phyloP scores from a whole-genome alignment of 805 yeast species.

The Candida oleophila region DNA sequence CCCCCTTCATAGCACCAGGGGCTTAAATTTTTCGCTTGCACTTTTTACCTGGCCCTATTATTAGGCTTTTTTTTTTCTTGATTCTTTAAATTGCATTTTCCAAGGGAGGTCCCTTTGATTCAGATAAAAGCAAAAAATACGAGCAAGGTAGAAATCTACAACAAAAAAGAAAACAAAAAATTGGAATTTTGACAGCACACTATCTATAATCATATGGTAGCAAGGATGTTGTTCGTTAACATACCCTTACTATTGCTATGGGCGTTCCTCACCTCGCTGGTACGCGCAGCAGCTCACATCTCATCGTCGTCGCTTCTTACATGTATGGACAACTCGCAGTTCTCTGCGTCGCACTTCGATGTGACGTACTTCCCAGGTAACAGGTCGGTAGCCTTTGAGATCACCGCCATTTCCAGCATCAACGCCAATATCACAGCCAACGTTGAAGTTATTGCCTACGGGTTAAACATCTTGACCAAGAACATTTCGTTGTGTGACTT shows the following conservation, averaged over 20 bases:
- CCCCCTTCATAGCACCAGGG: too few relatives aligned
- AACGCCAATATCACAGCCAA: constrained; percentile 69
- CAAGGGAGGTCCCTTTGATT: too few relatives aligned
- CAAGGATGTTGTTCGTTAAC: not conserved
- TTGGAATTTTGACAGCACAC: too few relatives aligned
- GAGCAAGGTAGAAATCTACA: too few relatives aligned
- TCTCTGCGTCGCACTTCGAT: constrained; percentile 81
- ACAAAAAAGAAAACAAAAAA: too few relatives aligned
- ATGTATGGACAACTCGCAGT: constrained; percentile 87
- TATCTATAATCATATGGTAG: too few relatives aligned
- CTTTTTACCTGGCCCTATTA: too few relatives aligned
- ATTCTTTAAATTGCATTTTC: too few relatives aligned
- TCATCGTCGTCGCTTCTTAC: constrained; percentile 74
- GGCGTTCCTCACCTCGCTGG: constrained; percentile 8
- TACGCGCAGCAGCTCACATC: constrained; percentile 26
- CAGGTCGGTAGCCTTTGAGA: constrained; percentile 58
- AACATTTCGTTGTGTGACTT: constrained; percentile 66
- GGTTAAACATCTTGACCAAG: constrained; percentile 59
- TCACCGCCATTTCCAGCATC: constrained; percentile 78
- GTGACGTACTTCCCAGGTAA: constrained; percentile 71
- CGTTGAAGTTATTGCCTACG: constrained; percentile 73
- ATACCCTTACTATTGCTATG: not conserved
- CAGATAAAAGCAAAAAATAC: too few relatives aligned
- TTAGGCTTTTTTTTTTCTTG: too few relatives aligned
- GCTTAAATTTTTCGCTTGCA: too few relatives aligned